Base-by-base conservation (phyloP, 1,284 basidiomycete genomes). In the Ganoderma resinaceum region DNA sequence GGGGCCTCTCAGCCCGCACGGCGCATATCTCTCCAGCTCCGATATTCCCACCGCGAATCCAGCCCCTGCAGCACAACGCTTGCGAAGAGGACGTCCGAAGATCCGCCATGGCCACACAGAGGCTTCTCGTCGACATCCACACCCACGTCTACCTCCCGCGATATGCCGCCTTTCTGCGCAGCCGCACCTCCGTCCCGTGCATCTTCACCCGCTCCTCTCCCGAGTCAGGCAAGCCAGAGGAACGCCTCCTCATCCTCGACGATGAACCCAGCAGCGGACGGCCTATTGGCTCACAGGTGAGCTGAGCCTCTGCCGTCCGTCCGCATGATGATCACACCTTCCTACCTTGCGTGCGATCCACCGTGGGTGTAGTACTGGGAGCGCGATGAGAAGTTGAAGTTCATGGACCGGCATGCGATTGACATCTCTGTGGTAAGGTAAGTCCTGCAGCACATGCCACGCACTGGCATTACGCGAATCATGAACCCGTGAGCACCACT, bases 101-200 rank as follows among this genome's bases (percentile, higher is more conserved):
- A 40, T 46, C 53, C 62, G 64, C 61, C 29, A 76, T 78, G 75
- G 72, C 77, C 53, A 69, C 80, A 2, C 75, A 77, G 62, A 76
- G 76, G 55, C 81, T 87, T 26, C 84, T 92, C 57, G 87, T 95
- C 61, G 93, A 95, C 80, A 82, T 95, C 35, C 93, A 95, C 80
- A 93, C 92, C 12, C 94, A 95, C 74, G 87, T 95, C 66, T 95
- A 95, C 76, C 86, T 94, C 33, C 89, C 92, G 9, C 86, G 91
- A 61, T 94, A 94, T 77, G 88, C 89, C 20, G 81, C 87, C 0
- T 80, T 92, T 65, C 81, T 94, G 58, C 86, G 91, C 57, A 83
- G 86, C 52, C 86, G 92, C 53, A 77, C 85, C 12, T 78, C 80
- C 26, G 91, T 88, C 2, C 94, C 94, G 40, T 85, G 90, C 46